Percentiles rank a stretch among this genome's conserved stretches.
These are phyloP conservation scores for Stenogyne calaminthoides DNA, from an alignment of 305 asterid genomes.

Conservation along the genomic window DNA sequence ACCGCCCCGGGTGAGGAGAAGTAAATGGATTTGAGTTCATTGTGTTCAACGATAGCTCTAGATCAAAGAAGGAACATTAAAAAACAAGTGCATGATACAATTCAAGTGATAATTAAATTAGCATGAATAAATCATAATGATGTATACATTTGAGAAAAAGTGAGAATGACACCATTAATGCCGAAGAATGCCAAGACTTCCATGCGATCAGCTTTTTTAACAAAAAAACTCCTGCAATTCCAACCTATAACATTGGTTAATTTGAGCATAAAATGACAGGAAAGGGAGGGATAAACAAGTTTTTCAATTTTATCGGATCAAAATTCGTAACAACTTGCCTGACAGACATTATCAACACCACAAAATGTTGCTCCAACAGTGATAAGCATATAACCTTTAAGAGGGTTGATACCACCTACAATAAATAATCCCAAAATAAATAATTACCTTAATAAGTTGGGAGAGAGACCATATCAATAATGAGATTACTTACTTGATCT, in stretches of 20 bases:
- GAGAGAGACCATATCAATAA: too few relatives aligned
- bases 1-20: slow-evolving; percentile 75
- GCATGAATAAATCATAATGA: slow-evolving; percentile 17
- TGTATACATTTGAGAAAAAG: slow-evolving; percentile 85
- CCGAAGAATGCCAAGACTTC: slow-evolving; percentile 93
- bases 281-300: too few relatives aligned
- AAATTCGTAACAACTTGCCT: slow-evolving; percentile 52
- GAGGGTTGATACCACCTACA: slow-evolving; percentile 54
- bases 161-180: slow-evolving; percentile 77
- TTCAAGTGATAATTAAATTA: not conserved
- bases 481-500: too few relatives aligned
- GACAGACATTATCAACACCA: slow-evolving; percentile 78
- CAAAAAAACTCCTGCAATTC: slow-evolving; percentile 72
- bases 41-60: slow-evolving; percentile 74
- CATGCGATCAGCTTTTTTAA: slow-evolving; percentile 73
- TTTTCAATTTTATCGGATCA: not conserved
- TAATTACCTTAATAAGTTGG: not conserved
- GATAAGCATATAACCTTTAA: slow-evolving; percentile 73
- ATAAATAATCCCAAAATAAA: not conserved
- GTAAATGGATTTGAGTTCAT: slow-evolving; percentile 68
- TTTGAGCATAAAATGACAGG: not conserved
- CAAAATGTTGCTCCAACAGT: slow-evolving; percentile 78
- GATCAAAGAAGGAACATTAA: slow-evolving; percentile 35
- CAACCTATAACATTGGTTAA: not conserved
- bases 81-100: not conserved